Evolutionary conservation across 768 basidiomycete genomes (phyloP).

Genomic region (Serendipita vermifera): DNA sequence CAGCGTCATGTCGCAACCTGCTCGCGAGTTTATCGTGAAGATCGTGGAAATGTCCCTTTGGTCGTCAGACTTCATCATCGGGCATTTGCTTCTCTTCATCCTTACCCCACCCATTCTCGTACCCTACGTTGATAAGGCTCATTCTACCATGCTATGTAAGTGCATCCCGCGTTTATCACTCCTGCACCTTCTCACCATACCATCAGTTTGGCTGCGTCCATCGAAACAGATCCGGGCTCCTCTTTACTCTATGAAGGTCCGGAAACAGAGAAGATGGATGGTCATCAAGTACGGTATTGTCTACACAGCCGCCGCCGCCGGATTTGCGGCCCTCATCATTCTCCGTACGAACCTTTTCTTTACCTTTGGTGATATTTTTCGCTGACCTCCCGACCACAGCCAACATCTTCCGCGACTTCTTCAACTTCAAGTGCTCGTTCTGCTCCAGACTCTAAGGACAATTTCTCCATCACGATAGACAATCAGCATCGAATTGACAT

Average conservation of each 20-base stretch:
- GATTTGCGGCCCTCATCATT: slow-evolving; percentile 65
- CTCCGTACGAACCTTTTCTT: slow-evolving; percentile 45
- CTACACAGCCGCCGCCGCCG: slow-evolving; percentile 51
- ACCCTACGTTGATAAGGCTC: slow-evolving; percentile 83
- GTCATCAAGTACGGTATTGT: slow-evolving; percentile 74
- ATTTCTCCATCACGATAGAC: not conserved
- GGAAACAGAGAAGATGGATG: slow-evolving; percentile 82
- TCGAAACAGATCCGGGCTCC: slow-evolving; percentile 91
- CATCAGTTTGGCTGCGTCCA: slow-evolving; percentile 82
- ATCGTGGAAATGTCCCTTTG: slow-evolving; percentile 91
- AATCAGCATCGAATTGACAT: not conserved
- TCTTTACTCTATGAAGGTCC: slow-evolving; percentile 79
- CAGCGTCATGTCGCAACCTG: slow-evolving; percentile 93
- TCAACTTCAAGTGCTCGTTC: slow-evolving; percentile 54
- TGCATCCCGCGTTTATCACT: slow-evolving; percentile 15
- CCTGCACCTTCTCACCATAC: slow-evolving; percentile 2
- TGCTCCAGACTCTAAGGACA: slow-evolving; percentile 66
- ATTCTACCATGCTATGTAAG: slow-evolving; percentile 84
- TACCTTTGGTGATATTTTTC: slow-evolving; percentile 10
- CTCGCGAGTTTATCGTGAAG: slow-evolving; percentile 95
- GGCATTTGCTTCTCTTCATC: slow-evolving; percentile 81
- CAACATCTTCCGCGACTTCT: slow-evolving; percentile 45
- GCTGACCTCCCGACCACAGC: slow-evolving; percentile 30
- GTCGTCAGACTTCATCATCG: slow-evolving; percentile 85
- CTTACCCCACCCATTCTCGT: slow-evolving; percentile 77